Evolutionary conservation across 495 filamentous ascomycete species (phyloP), one percentile per base, ranked within the genome.

Genomic region (Talaromyces proteolyticus): DNA sequence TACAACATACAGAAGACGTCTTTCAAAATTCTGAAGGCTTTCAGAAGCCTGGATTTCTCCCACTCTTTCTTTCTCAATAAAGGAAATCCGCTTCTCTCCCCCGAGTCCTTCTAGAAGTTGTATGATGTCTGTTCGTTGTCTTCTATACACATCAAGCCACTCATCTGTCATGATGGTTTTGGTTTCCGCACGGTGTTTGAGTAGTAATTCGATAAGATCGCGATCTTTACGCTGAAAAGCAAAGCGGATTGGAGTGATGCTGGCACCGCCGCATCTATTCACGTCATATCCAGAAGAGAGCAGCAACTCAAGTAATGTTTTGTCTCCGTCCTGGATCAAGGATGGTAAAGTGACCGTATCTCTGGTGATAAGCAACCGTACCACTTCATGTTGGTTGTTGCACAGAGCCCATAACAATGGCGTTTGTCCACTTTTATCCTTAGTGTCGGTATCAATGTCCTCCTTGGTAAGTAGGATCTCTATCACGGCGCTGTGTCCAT

Each of bases 401-500:
- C 53, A 41, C 18, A 56, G 12, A 7, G 59, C 57, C 45, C 53
- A 44, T 7, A 50, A 58, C 37, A 59, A 48, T 6, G 53, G 50
- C 14, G 57, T 59, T 36, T 53, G 46, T 3, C 57, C 57, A n/a
- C 47, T 16, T 14, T n/a, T 18, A 26, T 59, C 53, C 2, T 36
- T 50, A 19, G 26, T 46, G 21, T 53, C 51, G 6, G 43, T 3
- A 18, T 57, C 24, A 7, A 60, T 26, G 6, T 45, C 24, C 10
- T 29, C 44, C 3, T 44, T 49, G 4, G 3, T 44, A 0, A 58
- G 51, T 39, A 61, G 51, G n/a, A 62, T 43, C 49, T 58, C 53
- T 37, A 57, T 56, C 42, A 49, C 44, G 39, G n/a, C 49, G 36
- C 53, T 38, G 45, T 52, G 49, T 3, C 50, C 50, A 23, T 56